Conservation (phyloP, 1,284 basidiomycete genomes). For the Ustilago bromivora region DNA sequence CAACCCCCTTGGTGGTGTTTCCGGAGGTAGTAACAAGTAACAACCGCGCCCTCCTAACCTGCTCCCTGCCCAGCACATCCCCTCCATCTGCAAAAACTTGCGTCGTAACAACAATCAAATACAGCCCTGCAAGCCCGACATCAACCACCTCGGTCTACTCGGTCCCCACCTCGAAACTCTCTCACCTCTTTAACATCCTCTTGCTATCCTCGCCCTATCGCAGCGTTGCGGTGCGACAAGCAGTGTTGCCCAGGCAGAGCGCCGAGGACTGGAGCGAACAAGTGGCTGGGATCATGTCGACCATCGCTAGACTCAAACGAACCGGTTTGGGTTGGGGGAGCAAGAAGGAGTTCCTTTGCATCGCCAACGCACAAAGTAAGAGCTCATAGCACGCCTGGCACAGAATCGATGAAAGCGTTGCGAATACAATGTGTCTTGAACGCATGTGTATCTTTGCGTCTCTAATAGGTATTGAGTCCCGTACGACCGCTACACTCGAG, state of each 20-base stretch:
- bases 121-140: conserved; percentile 19
- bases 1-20: conserved; percentile 41
- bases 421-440: neutral
- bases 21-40: conserved; percentile 58
- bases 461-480: conserved; percentile 7
- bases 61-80: conserved; percentile 10
- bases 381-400: too few relatives aligned
- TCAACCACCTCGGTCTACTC: conserved; percentile 20
- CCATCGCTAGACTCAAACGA: conserved; percentile 22
- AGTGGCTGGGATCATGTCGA: neutral
- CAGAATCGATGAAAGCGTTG: neutral
- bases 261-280: neutral
- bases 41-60: conserved; percentile 40
- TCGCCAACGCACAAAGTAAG: conserved; percentile 4
- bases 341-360: conserved; percentile 24
- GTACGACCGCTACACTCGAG: conserved; percentile 14
- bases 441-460: neutral
- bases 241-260: neutral
- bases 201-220: conserved; percentile 16
- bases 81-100: neutral
- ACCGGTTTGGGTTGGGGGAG: conserved; percentile 24
- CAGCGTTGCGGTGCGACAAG: neutral
- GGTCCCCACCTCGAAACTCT: conserved; percentile 4
- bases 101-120: conserved; percentile 22
- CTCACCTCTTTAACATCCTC: conserved; percentile 3